Percentiles rank a stretch among this genome's conserved stretches.
Evolutionary conservation across 1,284 basidiomycete genomes (phyloP).

Genomic region (Salmacisia buchloeana): DNA sequence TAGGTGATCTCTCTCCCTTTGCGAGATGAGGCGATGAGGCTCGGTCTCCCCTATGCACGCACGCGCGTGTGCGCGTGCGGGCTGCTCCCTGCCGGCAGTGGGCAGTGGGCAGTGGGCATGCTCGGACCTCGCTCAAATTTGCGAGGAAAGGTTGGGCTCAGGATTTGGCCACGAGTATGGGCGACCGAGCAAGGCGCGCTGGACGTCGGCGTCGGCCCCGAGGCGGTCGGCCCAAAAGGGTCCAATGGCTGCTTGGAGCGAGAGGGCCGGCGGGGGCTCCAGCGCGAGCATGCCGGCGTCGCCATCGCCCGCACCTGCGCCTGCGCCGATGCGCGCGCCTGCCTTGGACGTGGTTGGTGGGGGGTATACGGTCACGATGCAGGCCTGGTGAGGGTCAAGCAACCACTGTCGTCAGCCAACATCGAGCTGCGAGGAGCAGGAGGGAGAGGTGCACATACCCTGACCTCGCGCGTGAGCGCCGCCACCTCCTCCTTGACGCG

Average conservation of each 20-base stretch:
- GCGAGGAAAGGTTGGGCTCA: too few relatives aligned
- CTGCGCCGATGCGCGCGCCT: too few relatives aligned
- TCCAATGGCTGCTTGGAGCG: not conserved
- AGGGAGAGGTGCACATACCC: not conserved
- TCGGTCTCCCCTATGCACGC: too few relatives aligned
- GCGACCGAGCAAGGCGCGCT: not conserved
- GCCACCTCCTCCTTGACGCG: not conserved
- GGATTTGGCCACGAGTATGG: not conserved
- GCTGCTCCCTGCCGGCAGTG: too few relatives aligned
- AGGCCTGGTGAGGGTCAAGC: not conserved
- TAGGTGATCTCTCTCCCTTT: too few relatives aligned
- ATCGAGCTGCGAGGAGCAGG: not conserved
- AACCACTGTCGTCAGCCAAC: not conserved
- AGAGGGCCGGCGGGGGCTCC: not conserved
- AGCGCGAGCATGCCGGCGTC: not conserved
- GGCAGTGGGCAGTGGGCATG: too few relatives aligned
- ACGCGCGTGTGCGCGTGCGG: too few relatives aligned
- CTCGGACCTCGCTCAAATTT: not conserved
- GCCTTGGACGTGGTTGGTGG: not conserved
- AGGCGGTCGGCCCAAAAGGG: not conserved
- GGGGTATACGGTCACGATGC: not conserved
- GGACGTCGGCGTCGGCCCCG: not conserved
- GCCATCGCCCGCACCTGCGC: too few relatives aligned
- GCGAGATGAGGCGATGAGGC: too few relatives aligned
- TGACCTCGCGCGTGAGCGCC: not conserved